Evolutionary conservation across 352 stramenopile species (phyloP).

Genomic region (Salisapilia sapeloensis): DNA sequence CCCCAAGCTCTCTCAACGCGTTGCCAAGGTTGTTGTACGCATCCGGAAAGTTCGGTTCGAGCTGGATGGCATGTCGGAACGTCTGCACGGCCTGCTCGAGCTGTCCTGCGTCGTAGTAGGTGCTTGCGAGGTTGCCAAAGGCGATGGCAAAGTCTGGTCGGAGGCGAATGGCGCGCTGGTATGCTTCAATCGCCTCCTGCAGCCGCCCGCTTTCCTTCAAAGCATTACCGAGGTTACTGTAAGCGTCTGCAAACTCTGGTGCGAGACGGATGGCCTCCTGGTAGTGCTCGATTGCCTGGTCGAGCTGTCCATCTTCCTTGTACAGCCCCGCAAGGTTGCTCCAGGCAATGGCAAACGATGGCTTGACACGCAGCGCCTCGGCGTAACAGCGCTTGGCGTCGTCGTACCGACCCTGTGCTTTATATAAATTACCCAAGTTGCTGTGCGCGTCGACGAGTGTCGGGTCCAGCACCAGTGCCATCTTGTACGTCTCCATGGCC

Average conservation of each 20-base stretch:
- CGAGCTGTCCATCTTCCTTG: constrained; percentile 79
- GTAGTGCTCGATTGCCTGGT: constrained; percentile 75
- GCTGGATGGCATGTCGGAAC: constrained; percentile 83
- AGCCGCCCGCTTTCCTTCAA: constrained; percentile 62
- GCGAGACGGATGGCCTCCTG: constrained; percentile 62
- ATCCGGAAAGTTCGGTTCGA: constrained; percentile 87
- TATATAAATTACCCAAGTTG: constrained; percentile 91
- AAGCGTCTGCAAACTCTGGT: constrained; percentile 72
- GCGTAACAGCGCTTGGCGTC: constrained; percentile 85
- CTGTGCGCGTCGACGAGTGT: constrained; percentile 85
- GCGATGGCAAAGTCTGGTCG: constrained; percentile 85
- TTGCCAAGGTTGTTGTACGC: constrained; percentile 92
- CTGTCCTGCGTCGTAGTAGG: constrained; percentile 80
- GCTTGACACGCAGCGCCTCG: constrained; percentile 79
- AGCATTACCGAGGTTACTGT: constrained; percentile 77
- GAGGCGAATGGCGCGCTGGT: constrained; percentile 68
- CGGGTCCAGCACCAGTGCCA: constrained; percentile 81
- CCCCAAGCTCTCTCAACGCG: constrained; percentile 69
- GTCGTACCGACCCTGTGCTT: constrained; percentile 66
- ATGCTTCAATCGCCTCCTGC: constrained; percentile 66
- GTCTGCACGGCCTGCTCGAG: constrained; percentile 70
- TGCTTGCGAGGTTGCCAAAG: constrained; percentile 82
- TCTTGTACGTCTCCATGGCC: constrained; percentile 89
- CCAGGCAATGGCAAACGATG: constrained; percentile 85
- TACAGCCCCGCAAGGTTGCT: constrained; percentile 83